Base-by-base conservation (phyloP, 805 yeast genomes). In the Ogataea paraovalis region DNA sequence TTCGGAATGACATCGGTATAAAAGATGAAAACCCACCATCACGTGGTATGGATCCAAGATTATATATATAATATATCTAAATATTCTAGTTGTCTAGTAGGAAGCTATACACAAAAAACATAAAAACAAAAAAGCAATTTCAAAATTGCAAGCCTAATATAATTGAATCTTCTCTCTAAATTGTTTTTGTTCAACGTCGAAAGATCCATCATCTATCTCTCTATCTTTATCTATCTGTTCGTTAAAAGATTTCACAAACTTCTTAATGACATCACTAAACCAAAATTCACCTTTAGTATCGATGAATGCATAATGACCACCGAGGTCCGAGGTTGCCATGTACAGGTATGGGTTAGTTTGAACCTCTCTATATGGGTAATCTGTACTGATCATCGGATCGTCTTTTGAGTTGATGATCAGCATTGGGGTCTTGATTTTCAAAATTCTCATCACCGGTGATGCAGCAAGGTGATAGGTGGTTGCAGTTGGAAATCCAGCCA, bases 281-380 rank as follows among this genome's bases (percentile, higher is more conserved):
- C 83, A 78, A 44, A 78, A 70, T 27, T 72, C 67, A 34, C 74
- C 71, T 38, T 73, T 63, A 7, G 60, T 54, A 46, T 75, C 70
- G 36, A 77, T 58, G 47, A 69, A 78, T 1, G 78, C 85, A 59
- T 84, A 72, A 61, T 85, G 94, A 7, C 92, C 92, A 53, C 94
- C 94, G 13, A 80, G 59, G 45, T 82, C 78, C 1, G 88, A 76
- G 41, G 78, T 75, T 4, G 80, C 69, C 64, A 82, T 65, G 28
- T 77, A 68, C 22, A 82, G 65, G 58, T 76, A 81, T 14, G 90
- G 89, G 51, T 84, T 83, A 27, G 70, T 64, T 34, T 60, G 51
- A 18, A 76, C 73, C 46, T 80, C 86, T 3, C 60, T 44, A 20
- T 50, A 48, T 9, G 91, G 89, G 37, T 81, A 72, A 33, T 74